Evolutionary conservation across 192 early-diverging fungal genomes (phyloP), one percentile per base, ranked within the genome.

Genomic region (Chytriomyces sp.): DNA sequence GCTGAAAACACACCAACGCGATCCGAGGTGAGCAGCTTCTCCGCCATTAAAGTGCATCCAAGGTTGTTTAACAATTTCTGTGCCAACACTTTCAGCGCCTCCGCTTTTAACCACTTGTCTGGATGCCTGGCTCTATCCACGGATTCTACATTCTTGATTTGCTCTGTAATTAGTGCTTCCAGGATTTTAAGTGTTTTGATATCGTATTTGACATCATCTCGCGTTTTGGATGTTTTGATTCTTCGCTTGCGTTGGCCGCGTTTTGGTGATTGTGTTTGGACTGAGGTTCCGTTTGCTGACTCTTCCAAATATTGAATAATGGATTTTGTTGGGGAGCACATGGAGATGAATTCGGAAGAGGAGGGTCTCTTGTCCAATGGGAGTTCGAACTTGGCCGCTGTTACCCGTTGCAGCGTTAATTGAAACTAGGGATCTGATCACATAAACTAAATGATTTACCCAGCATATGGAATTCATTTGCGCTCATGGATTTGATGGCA

Each of bases 1-100:
- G 81, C 9, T 1, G 59, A 50, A n/a, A 77, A 57, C 8, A 80
- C 45, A 11, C 64, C 68, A 5, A 6, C 48, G 5, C 71, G 23
- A 20, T 77, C 72, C 2, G 74, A 77, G 0, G 79, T 79, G 18
- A 82, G 35, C 45, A 82, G 46, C 24, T 67, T 23, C 64, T 82
- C 79, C 10, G 80, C 75, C 81, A 82, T 82, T 9, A 82, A 63
- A 5, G 79, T 70, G 50, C 81, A 82, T 57, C 81, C 81, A 6
- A 82, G 46, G 11, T 80, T 64, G 72, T 76, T 77, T 23, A 82
- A 47, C 68, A 82, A 49, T 24, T 63, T 67, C 47, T 82, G 81
- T 16, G 64, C 46, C 10, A 43, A 5, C 6, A 64, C 45, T 64
- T 77, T 76, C 18, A 45, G 26, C 9, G 26, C 7, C 50, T 80